Evolutionary conservation across 495 filamentous ascomycete genomes (phyloP).

Genomic region (Astrothelium subdiscretum): DNA sequence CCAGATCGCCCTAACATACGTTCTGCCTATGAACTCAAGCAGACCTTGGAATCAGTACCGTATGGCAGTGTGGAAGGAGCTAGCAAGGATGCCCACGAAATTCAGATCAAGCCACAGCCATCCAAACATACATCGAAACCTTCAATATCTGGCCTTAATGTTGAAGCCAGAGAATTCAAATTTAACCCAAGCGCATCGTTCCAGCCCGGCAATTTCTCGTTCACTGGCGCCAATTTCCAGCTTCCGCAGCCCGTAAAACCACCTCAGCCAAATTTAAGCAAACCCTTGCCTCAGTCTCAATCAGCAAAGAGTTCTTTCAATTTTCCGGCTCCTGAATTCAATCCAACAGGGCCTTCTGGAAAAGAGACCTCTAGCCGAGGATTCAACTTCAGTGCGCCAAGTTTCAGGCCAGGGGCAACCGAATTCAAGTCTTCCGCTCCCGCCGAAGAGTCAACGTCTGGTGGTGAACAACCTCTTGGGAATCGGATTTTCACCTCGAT

Average conservation of each 20-base stretch:
- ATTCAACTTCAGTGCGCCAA: constrained; percentile 53
- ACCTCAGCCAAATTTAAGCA: constrained; percentile 11
- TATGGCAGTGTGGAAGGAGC: neutral
- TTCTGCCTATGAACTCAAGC: neutral
- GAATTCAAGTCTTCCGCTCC: constrained; percentile 54
- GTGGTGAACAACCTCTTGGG: neutral
- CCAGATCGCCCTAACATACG: neutral
- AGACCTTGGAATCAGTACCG: neutral
- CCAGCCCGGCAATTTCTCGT: constrained; percentile 45
- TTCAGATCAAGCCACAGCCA: neutral
- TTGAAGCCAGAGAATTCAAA: constrained; percentile 77
- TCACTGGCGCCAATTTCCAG: constrained; percentile 45
- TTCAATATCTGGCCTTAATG: constrained; percentile 59
- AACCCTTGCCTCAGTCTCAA: constrained; percentile 22
- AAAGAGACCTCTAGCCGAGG: neutral
- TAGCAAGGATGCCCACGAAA: neutral
- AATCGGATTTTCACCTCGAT: constrained; percentile 8
- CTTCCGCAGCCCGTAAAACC: constrained; percentile 17
- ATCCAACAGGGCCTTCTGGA: constrained; percentile 31
- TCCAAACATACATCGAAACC: neutral
- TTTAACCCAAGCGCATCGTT: constrained; percentile 59
- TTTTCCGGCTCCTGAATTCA: constrained; percentile 58
- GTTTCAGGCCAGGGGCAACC: constrained; percentile 73
- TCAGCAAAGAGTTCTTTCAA: constrained; percentile 39
- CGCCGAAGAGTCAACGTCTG: neutral